Evolutionary conservation across 2,329 filamentous ascomycete species (phyloP).

Genomic region (Colletotrichum liriopes): DNA sequence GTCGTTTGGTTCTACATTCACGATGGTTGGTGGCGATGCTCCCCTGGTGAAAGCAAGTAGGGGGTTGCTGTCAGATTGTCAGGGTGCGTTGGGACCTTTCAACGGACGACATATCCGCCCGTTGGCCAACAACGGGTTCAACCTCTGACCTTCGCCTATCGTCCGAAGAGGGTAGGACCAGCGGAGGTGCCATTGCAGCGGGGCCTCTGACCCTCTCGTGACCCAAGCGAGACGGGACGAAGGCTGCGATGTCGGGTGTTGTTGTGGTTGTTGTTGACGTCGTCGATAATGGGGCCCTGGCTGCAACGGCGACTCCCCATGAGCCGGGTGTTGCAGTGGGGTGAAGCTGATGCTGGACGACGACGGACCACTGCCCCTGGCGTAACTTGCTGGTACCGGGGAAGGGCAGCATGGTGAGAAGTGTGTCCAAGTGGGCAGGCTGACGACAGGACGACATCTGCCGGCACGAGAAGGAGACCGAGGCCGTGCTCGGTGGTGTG

Average conservation of each 20-base stretch:
- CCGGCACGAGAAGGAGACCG: constrained; percentile 2
- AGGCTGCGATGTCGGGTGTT: constrained; percentile 19
- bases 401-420: not conserved
- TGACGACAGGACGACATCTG: constrained; percentile 18
- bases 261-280: not conserved
- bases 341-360: not conserved
- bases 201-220: constrained; percentile 20
- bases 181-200: constrained; percentile 32
- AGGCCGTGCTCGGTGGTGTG: constrained; percentile 10
- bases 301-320: constrained; percentile 26
- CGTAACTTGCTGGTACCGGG: not conserved
- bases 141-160: constrained; percentile 29
- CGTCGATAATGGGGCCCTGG: not conserved
- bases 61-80: constrained; percentile 18
- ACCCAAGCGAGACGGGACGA: constrained; percentile 19
- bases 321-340: constrained; percentile 13
- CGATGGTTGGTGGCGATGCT: constrained; percentile 27
- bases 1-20: constrained; percentile 2
- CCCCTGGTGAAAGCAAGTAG: constrained; percentile 23
- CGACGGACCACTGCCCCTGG: constrained; percentile 5
- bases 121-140: constrained; percentile 15
- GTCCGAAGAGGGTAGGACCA: constrained; percentile 32
- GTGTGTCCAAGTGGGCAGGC: not conserved
- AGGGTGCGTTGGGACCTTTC: constrained; percentile 18
- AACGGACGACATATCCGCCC: constrained; percentile 1